A percentile compares a stretch with the other conserved stretches of the same genome.
Conservation (phyloP, 2,329 filamentous ascomycete species). For the Myriangium duriaei region DNA sequence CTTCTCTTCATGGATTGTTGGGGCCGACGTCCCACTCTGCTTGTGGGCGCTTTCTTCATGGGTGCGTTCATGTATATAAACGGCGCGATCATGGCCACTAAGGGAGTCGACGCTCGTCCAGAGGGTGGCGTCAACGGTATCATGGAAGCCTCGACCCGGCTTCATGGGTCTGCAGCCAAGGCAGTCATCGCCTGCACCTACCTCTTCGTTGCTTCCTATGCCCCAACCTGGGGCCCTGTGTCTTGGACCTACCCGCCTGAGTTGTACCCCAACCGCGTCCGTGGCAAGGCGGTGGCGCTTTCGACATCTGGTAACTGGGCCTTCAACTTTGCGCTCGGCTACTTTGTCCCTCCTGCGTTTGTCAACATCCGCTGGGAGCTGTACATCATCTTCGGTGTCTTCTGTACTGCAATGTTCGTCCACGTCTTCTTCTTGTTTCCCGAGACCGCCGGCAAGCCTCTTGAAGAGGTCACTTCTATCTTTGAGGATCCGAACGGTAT, state of each 20-base stretch:
- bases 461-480: conserved; percentile 66
- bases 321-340: conserved; percentile 46
- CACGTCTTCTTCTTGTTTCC: conserved; percentile 57
- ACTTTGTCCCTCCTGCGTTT: conserved; percentile 47
- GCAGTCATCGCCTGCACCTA: conserved; percentile 57
- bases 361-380: conserved; percentile 44
- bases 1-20: conserved; percentile 62
- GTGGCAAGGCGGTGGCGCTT: conserved; percentile 51
- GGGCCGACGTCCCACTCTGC: conserved; percentile 57
- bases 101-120: conserved; percentile 33
- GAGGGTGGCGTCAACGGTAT: conserved; percentile 28
- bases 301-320: conserved; percentile 50
- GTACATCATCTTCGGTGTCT: conserved; percentile 65
- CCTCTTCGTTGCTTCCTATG: conserved; percentile 58
- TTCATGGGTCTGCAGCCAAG: conserved; percentile 27
- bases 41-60: conserved; percentile 57
- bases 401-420: conserved; percentile 55
- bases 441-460: conserved; percentile 59
- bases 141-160: conserved; percentile 29
- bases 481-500: conserved; percentile 38
- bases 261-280: conserved; percentile 48
- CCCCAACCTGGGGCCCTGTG: conserved; percentile 50
- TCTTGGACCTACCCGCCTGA: conserved; percentile 42
- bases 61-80: conserved; percentile 48
- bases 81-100: conserved; percentile 48